A percentile compares a stretch with the other conserved stretches of the same genome.
phyloP scores from a whole-genome alignment of 768 basidiomycete genomes.

The Psilocybe sp. region DNA sequence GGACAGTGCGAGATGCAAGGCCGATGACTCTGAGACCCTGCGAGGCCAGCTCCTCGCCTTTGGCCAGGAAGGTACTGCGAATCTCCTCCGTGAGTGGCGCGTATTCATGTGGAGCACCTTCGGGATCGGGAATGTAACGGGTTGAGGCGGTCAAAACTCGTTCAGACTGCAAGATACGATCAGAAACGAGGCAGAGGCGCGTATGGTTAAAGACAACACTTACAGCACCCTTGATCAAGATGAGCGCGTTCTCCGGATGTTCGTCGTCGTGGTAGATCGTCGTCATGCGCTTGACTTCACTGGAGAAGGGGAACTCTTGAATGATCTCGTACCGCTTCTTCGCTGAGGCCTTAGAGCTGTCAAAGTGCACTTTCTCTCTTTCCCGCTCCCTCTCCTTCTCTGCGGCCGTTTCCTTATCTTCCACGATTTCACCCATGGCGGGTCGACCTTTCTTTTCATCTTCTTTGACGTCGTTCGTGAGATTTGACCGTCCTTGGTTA shows the following conservation, averaged over 20 bases:
- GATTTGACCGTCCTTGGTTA: constrained; percentile 33
- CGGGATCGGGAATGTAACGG: constrained; percentile 27
- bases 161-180: constrained; percentile 29
- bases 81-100: constrained; percentile 27
- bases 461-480: constrained; percentile 23
- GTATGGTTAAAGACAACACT: too few relatives aligned
- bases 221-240: constrained; percentile 36
- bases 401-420: constrained; percentile 16
- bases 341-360: constrained; percentile 8
- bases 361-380: constrained; percentile 15
- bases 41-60: constrained; percentile 36
- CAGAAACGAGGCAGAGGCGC: too few relatives aligned
- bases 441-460: constrained; percentile 15
- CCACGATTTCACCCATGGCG: constrained; percentile 25
- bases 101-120: constrained; percentile 14
- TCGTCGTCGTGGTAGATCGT: constrained; percentile 31
- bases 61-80: constrained; percentile 23
- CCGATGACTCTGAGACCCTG: constrained; percentile 41
- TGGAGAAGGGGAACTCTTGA: constrained; percentile 45
- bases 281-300: constrained; percentile 50
- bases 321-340: constrained; percentile 30
- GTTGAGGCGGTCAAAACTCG: constrained; percentile 47
- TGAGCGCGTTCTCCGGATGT: constrained; percentile 16
- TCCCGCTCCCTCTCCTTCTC: constrained; percentile 4
- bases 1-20: constrained; percentile 25